Evolutionary conservation across 75 land plant species (phyloP).

Genomic region (Cupressus sempervirens): DNA sequence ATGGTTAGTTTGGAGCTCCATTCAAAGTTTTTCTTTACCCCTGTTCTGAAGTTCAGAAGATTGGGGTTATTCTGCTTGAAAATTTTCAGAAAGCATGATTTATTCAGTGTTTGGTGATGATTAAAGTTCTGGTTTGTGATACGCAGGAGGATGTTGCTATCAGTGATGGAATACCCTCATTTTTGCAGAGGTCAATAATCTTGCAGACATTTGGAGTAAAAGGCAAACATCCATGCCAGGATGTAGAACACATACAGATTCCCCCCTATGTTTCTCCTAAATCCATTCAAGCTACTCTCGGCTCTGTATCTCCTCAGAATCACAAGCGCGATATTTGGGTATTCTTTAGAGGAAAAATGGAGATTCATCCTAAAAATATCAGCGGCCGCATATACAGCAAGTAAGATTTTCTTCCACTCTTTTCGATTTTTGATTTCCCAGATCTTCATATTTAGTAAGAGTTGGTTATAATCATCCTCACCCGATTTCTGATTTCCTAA

Average conservation of each 20-base stretch:
- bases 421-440: background rate
- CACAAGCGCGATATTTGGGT: conserved; percentile 60
- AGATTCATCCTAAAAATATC: conserved; percentile 84
- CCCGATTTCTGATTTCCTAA: too few species aligned
- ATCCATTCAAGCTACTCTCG: conserved; percentile 21
- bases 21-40: background rate
- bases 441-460: too few species aligned
- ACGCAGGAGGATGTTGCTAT: conserved; percentile 67
- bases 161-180: conserved; percentile 67
- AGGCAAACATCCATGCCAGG: conserved; percentile 70
- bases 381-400: conserved; percentile 89
- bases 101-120: background rate
- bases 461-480: too few species aligned
- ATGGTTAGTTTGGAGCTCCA: conserved; percentile 38
- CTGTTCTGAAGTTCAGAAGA: background rate
- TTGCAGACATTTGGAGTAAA: conserved; percentile 85
- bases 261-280: conserved; percentile 79
- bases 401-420: conserved; percentile 24
- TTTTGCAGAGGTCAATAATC: conserved; percentile 71
- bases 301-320: conserved; percentile 22
- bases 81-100: background rate
- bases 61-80: too few species aligned
- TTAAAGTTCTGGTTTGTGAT: background rate
- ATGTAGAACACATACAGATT: conserved; percentile 66
- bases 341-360: conserved; percentile 93